These are phyloP conservation scores for Boehmeria nivea DNA, from an alignment of 306 rosid genomes.

Conservation along the genomic window DNA sequence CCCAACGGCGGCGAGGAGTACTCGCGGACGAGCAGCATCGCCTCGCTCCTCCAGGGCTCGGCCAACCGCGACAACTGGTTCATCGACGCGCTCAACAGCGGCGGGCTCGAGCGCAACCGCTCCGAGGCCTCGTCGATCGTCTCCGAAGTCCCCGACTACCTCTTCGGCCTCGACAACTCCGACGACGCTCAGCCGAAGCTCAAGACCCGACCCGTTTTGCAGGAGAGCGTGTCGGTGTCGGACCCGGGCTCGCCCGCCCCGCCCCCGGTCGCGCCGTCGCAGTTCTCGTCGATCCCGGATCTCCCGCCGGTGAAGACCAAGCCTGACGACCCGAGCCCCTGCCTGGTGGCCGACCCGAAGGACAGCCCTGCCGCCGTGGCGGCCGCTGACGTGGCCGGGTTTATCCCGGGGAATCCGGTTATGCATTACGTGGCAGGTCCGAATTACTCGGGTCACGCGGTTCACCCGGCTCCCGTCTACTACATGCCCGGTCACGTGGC, in stretches of 20 bases:
- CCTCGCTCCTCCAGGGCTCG: constrained; percentile 76
- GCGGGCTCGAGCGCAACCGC: constrained; percentile 67
- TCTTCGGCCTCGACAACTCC: constrained; percentile 74
- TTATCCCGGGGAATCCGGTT: constrained; percentile 21
- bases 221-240: constrained; percentile 51
- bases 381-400: no score
- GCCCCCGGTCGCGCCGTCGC: constrained; percentile 40
- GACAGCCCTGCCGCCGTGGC: no score
- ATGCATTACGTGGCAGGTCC: constrained; percentile 38
- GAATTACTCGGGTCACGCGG: constrained; percentile 36
- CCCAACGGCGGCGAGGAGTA: constrained; percentile 31
- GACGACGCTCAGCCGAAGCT: constrained; percentile 45
- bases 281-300: constrained; percentile 52
- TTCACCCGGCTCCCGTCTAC: constrained; percentile 36
- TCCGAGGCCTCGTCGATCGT: constrained; percentile 84
- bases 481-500: constrained; percentile 39
- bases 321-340: constrained; percentile 29
- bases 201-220: constrained; percentile 26
- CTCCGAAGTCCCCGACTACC: constrained; percentile 88
- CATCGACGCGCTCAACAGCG: constrained; percentile 76
- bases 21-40: constrained; percentile 57
- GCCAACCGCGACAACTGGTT: constrained; percentile 85
- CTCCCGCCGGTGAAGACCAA: constrained; percentile 83
- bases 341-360: no score
- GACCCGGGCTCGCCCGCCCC: constrained; percentile 83